A percentile compares a stretch with the other conserved stretches of the same genome.
These are phyloP conservation scores for Teratosphaeria pseudoeucalypti DNA, from an alignment of 2,329 filamentous ascomycete genomes.

Conservation along the genomic window DNA sequence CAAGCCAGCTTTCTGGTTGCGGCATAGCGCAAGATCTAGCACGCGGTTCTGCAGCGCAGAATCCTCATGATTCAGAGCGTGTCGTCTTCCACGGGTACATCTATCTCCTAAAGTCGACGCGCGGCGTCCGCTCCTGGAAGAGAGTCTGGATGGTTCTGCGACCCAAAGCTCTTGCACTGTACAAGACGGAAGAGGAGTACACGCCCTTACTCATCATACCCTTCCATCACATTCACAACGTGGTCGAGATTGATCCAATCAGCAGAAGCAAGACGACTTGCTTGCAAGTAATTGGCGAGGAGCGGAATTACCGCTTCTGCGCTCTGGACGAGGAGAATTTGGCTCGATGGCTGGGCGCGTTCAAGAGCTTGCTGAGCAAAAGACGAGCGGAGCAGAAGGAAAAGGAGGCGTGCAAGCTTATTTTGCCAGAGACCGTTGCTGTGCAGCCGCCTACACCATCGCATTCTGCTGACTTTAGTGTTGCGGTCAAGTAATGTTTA, in stretches of 20 bases:
- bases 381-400: constrained; percentile 7
- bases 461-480: background rate
- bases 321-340: constrained; percentile 70
- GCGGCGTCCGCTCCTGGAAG: constrained; percentile 87
- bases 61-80: constrained; percentile 57
- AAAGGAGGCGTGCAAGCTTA: background rate
- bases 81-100: constrained; percentile 93
- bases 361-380: constrained; percentile 68
- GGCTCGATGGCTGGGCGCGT: constrained; percentile 74
- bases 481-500: background rate
- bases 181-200: constrained; percentile 89
- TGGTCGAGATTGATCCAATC: constrained; percentile 82
- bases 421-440: background rate
- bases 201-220: constrained; percentile 72
- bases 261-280: constrained; percentile 77
- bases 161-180: constrained; percentile 72
- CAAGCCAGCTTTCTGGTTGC: constrained; percentile 51
- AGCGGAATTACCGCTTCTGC: constrained; percentile 50
- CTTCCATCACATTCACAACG: constrained; percentile 70
- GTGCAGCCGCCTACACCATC: constrained; percentile 1
- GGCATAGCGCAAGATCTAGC: constrained; percentile 18
- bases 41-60: constrained; percentile 3
- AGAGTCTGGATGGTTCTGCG: constrained; percentile 86
- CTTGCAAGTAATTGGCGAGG: constrained; percentile 86
- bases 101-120: constrained; percentile 70